Percentiles rank a stretch among this genome's conserved stretches.
Conservation (phyloP, 345 rosid genomes). For the Populus ilicifolia region DNA sequence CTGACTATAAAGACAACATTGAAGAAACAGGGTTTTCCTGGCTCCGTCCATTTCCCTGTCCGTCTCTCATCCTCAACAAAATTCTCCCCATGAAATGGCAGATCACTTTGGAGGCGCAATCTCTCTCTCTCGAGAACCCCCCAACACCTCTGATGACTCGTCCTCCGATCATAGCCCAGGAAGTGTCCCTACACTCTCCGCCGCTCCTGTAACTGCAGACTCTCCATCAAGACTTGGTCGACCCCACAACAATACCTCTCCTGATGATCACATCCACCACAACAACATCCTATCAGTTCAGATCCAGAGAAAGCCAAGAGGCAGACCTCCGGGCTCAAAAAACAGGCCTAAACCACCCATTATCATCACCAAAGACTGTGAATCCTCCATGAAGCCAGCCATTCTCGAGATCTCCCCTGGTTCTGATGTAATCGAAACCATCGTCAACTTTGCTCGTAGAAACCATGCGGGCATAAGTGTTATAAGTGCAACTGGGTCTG, state of each 20-base stretch:
- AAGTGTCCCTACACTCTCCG: conserved; percentile 12
- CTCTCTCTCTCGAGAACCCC: conserved; percentile 33
- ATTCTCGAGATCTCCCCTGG: conserved; percentile 54
- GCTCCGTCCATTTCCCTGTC: neutral
- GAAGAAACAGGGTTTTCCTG: neutral
- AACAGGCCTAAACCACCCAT: conserved; percentile 58
- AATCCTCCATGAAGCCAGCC: conserved; percentile 39
- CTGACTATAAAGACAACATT: neutral
- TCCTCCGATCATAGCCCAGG: conserved; percentile 35
- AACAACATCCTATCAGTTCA: neutral
- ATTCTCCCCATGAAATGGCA: conserved; percentile 25
- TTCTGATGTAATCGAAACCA: conserved; percentile 36
- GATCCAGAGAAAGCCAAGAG: conserved; percentile 34
- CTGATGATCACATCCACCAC: neutral
- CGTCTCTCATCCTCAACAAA: neutral
- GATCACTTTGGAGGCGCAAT: conserved; percentile 22
- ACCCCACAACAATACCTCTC: conserved; percentile 8
- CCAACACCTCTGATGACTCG: conserved; percentile 25
- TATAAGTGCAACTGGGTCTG: conserved; percentile 43
- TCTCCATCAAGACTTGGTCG: neutral
- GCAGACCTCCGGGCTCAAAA: conserved; percentile 57
- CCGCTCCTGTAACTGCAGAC: neutral
- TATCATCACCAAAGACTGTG: conserved; percentile 28
- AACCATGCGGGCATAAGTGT: conserved; percentile 30
- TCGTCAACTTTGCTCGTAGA: conserved; percentile 33